Conservation (phyloP, 805 yeast genomes). For the Teunomyces funiuensis region DNA sequence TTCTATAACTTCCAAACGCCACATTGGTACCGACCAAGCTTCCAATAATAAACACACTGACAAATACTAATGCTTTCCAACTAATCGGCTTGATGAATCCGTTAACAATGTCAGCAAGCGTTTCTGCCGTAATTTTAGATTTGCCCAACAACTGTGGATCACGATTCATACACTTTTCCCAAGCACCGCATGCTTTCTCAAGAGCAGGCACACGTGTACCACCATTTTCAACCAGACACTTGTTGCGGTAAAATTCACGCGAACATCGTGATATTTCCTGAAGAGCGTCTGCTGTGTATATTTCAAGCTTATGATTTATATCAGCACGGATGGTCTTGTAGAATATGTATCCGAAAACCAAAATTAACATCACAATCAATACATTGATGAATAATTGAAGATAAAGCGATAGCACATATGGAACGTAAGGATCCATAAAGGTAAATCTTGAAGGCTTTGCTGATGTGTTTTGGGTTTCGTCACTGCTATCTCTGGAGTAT, state of each 20-base stretch:
- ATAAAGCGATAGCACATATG: constrained; percentile 59
- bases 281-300: constrained; percentile 56
- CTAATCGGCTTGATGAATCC: constrained; percentile 71
- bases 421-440: constrained; percentile 45
- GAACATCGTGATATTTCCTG: constrained; percentile 70
- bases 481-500: background rate
- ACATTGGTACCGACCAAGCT: constrained; percentile 51
- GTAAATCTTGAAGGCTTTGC: background rate
- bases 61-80: constrained; percentile 61
- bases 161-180: constrained; percentile 81
- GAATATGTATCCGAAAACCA: constrained; percentile 52
- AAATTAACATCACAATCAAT: constrained; percentile 47
- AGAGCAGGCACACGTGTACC: constrained; percentile 67
- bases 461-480: background rate
- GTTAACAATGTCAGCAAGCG: constrained; percentile 78
- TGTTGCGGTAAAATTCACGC: constrained; percentile 65
- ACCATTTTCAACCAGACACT: constrained; percentile 56
- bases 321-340: constrained; percentile 61
- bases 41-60: constrained; percentile 49
- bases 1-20: constrained; percentile 42
- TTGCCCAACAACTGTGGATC: constrained; percentile 70
- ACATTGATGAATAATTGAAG: constrained; percentile 63
- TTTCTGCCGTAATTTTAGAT: constrained; percentile 74
- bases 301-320: constrained; percentile 67
- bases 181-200: constrained; percentile 63